Conservation (phyloP, 331 rosid species). For the Telfairia occidentalis region DNA sequence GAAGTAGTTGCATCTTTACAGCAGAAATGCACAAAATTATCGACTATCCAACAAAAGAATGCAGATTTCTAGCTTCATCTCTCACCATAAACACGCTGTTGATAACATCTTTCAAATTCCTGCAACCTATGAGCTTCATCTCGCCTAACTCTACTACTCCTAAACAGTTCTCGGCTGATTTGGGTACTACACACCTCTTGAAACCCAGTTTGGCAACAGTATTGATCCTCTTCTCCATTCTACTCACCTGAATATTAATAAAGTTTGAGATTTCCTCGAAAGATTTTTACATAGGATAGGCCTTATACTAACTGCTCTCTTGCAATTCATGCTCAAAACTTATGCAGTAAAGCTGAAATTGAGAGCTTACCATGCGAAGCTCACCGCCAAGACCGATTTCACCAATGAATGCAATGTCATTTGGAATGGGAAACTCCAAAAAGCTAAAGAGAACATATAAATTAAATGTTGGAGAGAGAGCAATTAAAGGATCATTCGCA, state of each 20-base stretch:
- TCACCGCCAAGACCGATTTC: constrained; percentile 92
- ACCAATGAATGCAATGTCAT: constrained; percentile 68
- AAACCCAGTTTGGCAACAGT: constrained; percentile 72
- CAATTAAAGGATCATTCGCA: not conserved
- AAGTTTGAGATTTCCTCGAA: not conserved
- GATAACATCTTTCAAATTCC: constrained; percentile 72
- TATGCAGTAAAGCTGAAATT: not conserved
- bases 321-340: not conserved
- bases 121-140: constrained; percentile 48
- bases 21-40: not conserved
- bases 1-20: not conserved
- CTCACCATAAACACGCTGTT: constrained; percentile 35
- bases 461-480: not conserved
- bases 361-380: constrained; percentile 65
- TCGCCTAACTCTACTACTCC: constrained; percentile 27
- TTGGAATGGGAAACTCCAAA: constrained; percentile 81
- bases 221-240: constrained; percentile 70
- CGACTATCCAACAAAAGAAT: not conserved
- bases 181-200: constrained; percentile 56
- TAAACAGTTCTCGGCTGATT: constrained; percentile 37
- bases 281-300: not conserved
- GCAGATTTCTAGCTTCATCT: constrained; percentile 15
- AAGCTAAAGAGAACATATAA: constrained; percentile 37
- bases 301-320: not conserved
- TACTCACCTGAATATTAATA: constrained; percentile 40